These are phyloP conservation scores for Syzygium oleosum DNA, from an alignment of 345 rosid genomes.

Conservation along the genomic window DNA sequence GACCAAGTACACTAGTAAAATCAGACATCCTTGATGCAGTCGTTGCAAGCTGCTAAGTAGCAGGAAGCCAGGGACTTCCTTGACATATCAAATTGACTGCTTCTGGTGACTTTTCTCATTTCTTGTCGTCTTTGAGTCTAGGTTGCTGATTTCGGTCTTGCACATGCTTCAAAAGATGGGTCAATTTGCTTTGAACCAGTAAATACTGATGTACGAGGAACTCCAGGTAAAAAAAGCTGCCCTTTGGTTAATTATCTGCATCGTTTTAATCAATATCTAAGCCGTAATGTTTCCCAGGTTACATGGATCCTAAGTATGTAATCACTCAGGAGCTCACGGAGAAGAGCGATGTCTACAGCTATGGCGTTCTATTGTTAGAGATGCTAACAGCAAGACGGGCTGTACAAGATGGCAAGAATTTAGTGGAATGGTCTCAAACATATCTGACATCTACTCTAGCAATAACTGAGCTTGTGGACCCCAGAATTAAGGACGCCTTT, in stretches of 20 bases:
- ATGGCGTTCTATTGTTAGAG: slow-evolving; percentile 88
- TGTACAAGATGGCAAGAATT: slow-evolving; percentile 64
- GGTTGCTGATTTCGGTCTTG: slow-evolving; percentile 98
- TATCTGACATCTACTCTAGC: slow-evolving; percentile 48
- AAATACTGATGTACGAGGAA: slow-evolving; percentile 83
- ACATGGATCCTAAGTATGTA: slow-evolving; percentile 91
- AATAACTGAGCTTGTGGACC: slow-evolving; percentile 58
- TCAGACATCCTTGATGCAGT: neutral
- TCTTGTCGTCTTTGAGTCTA: slow-evolving; percentile 17
- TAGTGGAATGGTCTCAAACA: slow-evolving; percentile 62
- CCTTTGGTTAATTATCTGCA: neutral
- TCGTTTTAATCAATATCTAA: neutral
- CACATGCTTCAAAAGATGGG: slow-evolving; percentile 84
- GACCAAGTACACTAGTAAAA: neutral
- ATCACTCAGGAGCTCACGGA: slow-evolving; percentile 83
- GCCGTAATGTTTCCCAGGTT: slow-evolving; percentile 40
- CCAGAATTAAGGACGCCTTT: slow-evolving; percentile 42
- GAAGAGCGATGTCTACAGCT: slow-evolving; percentile 88
- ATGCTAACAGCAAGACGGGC: slow-evolving; percentile 69
- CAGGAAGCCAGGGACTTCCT: neutral
- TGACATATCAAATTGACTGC: neutral
- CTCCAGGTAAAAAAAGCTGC: slow-evolving; percentile 62
- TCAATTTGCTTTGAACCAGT: slow-evolving; percentile 85
- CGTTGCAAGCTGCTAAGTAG: neutral
- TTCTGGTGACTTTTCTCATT: neutral